Conservation (phyloP, 1,284 basidiomycete genomes). For the Anthracocystis walkeri region DNA sequence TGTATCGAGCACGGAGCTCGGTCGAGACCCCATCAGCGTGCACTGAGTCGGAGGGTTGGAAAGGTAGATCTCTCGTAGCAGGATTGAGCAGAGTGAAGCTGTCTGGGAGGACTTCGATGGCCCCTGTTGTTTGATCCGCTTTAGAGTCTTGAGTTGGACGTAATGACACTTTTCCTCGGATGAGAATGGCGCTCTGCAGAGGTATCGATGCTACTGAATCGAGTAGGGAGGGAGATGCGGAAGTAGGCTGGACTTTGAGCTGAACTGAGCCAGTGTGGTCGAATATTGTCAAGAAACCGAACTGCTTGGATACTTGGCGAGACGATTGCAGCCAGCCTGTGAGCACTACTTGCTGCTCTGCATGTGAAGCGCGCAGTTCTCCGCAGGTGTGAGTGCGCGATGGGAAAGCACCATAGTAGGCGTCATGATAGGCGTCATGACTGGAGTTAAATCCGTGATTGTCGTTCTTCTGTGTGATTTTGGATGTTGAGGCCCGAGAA, state of each 20-base stretch:
- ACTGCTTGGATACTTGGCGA: slow-evolving; percentile 76
- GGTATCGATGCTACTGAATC: slow-evolving; percentile 72
- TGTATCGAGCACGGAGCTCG: slow-evolving; percentile 79
- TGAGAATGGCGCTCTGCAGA: slow-evolving; percentile 51
- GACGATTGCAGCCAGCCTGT: slow-evolving; percentile 82
- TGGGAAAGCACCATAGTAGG: slow-evolving; percentile 74
- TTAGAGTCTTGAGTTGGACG: slow-evolving; percentile 51
- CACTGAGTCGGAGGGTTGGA: slow-evolving; percentile 79
- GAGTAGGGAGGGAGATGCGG: slow-evolving; percentile 71
- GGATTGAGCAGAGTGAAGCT: slow-evolving; percentile 82
- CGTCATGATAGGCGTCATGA: slow-evolving; percentile 8
- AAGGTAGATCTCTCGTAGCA: slow-evolving; percentile 79
- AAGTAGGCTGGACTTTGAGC: slow-evolving; percentile 71
- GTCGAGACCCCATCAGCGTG: slow-evolving; percentile 76
- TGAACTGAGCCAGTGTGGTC: slow-evolving; percentile 82
- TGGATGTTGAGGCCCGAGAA: not conserved
- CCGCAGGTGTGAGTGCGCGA: slow-evolving; percentile 78
- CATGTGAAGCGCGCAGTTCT: slow-evolving; percentile 74
- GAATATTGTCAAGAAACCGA: slow-evolving; percentile 84
- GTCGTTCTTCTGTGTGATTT: not conserved
- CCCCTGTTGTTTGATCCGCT: slow-evolving; percentile 73
- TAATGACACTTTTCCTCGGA: slow-evolving; percentile 41
- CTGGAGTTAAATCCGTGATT: not conserved
- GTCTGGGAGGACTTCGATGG: slow-evolving; percentile 83
- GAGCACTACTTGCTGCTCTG: slow-evolving; percentile 76